Base-by-base conservation (phyloP, 2,329 filamentous ascomycete species). In the Aspergillus sp. region DNA sequence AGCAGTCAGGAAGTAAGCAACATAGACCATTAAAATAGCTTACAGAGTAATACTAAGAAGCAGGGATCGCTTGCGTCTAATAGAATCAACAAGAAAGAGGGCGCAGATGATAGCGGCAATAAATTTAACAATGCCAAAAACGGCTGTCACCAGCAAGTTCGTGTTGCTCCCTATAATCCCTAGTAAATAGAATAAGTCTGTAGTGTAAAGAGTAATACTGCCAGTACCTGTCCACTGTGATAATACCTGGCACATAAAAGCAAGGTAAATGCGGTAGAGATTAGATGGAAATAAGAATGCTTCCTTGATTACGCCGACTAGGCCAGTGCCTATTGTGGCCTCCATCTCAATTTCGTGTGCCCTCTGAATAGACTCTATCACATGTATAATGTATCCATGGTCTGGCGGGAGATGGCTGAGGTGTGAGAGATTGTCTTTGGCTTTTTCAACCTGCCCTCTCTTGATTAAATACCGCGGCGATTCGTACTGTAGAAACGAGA, bases 91-190 rank as follows among this genome's bases (percentile, higher is more conserved):
- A 7, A 93, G 82, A 81, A 93, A 91, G 52, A 92, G 80, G 0
- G 90, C 89, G 70, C 89, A 93, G 39, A 84, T 63, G 33, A 92
- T 70, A 14, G 88, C 84, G 0, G 87, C 82, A 6, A 84, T 70
- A 54, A 93, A 83, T 69, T 93, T 93, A 65, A 91, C 80, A 51
- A 91, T 83, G 44, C 90, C 90, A 54, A 93, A 91, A 51, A 93
- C 84, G 3, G 85, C 89, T 0, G 88, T 92, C 12, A 90, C 84
- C 39, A 91, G 85, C 0, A 92, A 82, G 54, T 85, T 85, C 71
- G 91, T 87, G 46, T 87, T 82, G 46, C 82, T 81, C 6, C 89
- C 89, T 1, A 81, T 84, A 46, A 89, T 85, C 4, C 90, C 90
- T 43, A 93, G 82, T 58, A 92, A 81, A 7, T 78, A 80, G 72